Conservation (phyloP, 192 early-diverging fungal species). For the Backusella psychrophila region DNA sequence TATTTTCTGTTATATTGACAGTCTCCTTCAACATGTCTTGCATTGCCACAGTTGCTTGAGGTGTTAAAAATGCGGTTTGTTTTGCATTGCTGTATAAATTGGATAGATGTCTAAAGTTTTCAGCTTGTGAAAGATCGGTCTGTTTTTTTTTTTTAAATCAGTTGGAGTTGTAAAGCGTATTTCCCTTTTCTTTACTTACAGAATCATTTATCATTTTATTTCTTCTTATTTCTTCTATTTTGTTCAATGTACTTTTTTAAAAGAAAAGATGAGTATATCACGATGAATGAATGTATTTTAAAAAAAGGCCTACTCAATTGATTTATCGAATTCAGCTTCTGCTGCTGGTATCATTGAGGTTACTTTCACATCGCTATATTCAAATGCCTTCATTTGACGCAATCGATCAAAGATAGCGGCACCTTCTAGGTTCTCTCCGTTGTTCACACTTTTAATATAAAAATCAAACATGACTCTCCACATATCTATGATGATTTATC, state of each 20-base stretch:
- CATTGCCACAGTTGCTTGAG: neutral
- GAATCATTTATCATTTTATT: neutral
- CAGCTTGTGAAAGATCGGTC: neutral
- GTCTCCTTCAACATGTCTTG: neutral
- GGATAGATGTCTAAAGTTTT: neutral
- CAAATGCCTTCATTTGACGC: neutral
- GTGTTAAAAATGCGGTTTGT: neutral
- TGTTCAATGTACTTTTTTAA: neutral
- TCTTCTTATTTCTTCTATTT: neutral
- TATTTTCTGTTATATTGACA: slow-evolving; percentile 8
- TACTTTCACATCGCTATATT: neutral
- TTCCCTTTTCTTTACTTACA: neutral
- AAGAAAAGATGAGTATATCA: neutral
- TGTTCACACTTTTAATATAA: neutral
- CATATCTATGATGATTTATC: neutral
- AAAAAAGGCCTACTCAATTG: neutral
- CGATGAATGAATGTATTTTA: too few relatives aligned
- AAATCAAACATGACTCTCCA: neutral
- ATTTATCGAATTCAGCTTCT: neutral
- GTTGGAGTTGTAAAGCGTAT: neutral
- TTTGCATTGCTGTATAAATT: neutral
- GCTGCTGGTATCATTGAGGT: neutral
- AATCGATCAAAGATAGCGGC: neutral
- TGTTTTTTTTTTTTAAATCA: neutral
- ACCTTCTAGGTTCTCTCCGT: neutral